Evolutionary conservation across 129 eudicot genomes (phyloP), one percentile per base, ranked within the genome.

Genomic region (Centella asiatica): DNA sequence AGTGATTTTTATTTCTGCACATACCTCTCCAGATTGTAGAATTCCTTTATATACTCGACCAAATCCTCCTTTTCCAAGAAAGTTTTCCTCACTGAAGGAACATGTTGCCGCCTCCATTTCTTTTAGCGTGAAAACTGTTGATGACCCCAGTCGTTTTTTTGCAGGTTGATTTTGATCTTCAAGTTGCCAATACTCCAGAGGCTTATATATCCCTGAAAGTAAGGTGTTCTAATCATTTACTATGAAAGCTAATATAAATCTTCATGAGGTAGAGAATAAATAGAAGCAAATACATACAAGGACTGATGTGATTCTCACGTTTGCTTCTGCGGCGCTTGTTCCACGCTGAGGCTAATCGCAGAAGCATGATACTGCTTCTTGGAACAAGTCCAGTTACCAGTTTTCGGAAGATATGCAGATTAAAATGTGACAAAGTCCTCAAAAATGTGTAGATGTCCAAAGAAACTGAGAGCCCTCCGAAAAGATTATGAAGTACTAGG

Each of bases 71-170:
- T 87, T 87, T 12, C 99, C 96, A 8, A 93, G 77, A 50, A 93
- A 60, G 57, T 82, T 69, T 22, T 80, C 95, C 29, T 93, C 99
- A 29, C 92, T 78, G 65, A 93, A 93, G 36, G 83, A 84, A 67
- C 74, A 62, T 57, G 99, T 93, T 11, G 99, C 99, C 62, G 74
- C 96, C 47, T 93, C 99, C 99, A 93, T 93, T 60, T 93, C 92
- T 61, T 78, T 93, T 23, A 93, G 77, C 17, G 99, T 93, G 64
- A 67, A 93, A 73, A 93, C 87, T 27, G 95, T 71, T 33, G 99
- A 84, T 34, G 99, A 82, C 24, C 81, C 99, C 32, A 80, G 79
- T 59, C 71, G 68, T 64, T 74, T 74, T 70, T 93, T 93, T 33
- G 83, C 72, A 20, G 89, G 96, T 13, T 86, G 85, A 69, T 63